Conservation (phyloP, 2,329 filamentous ascomycete species). For the Fusarium buharicum region DNA sequence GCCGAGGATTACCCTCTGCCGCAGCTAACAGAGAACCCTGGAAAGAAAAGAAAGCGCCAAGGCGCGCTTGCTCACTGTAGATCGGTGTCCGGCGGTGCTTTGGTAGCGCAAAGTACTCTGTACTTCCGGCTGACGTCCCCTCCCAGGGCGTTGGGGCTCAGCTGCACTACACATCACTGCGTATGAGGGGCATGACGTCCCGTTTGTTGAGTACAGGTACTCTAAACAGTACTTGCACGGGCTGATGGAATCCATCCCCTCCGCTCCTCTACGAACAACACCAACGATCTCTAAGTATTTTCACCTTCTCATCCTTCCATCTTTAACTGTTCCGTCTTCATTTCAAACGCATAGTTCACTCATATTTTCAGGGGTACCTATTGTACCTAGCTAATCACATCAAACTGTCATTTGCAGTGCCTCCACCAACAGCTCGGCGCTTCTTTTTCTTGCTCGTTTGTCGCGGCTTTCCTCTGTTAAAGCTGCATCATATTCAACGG, state of each 20-base stretch:
- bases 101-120: slow-evolving; percentile 28
- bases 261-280: slow-evolving; percentile 33
- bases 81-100: slow-evolving; percentile 4
- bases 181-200: slow-evolving; percentile 29
- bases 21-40: slow-evolving; percentile 1
- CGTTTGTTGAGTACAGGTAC: slow-evolving; percentile 29
- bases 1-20: slow-evolving; percentile 25
- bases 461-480: slow-evolving; percentile 10
- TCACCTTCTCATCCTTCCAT: slow-evolving; percentile 3
- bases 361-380: background rate
- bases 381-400: slow-evolving; percentile 1
- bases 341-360: background rate
- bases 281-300: slow-evolving; percentile 17
- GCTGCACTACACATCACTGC: slow-evolving; percentile 14
- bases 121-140: slow-evolving; percentile 16
- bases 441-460: slow-evolving; percentile 32
- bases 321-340: background rate
- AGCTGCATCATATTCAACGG: slow-evolving; percentile 10
- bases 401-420: slow-evolving; percentile 10
- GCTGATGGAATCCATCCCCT: slow-evolving; percentile 10
- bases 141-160: slow-evolving; percentile 1
- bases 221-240: slow-evolving; percentile 7
- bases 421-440: slow-evolving; percentile 30
- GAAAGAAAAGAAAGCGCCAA: slow-evolving; percentile 4
- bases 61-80: slow-evolving; percentile 8